Base-by-base conservation (phyloP, 768 basidiomycete genomes). In the Cyclocybe aegerita region DNA sequence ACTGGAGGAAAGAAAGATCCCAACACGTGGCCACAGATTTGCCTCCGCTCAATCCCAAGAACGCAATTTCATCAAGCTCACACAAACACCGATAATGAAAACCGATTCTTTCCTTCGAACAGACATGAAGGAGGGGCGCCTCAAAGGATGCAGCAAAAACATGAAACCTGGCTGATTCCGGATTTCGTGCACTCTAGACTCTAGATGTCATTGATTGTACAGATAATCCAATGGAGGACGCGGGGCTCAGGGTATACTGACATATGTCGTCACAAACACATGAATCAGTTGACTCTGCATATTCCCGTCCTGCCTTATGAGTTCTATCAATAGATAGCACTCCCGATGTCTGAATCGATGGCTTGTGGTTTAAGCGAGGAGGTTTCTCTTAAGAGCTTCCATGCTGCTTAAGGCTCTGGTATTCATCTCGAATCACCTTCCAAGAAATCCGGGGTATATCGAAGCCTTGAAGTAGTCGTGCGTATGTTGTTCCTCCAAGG, bases 401-500 rank as follows among this genome's bases (percentile, higher is more conserved):
- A 36, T 34, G 29, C 39, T 54, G 53, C 41, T 54, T 43, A 50
- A 67, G 53, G n/a, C 47, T 50, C 12, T 61, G 58, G 49, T 71
- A 70, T 36, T 50, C 48, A 14, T 63, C 62, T 16, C 52, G 55
- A 34, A 62, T 57, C 30, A 44, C 50, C 46, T 70, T 66, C 76
- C 74, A 75, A 11, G 70, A 65, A 29, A 68, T 55, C 29, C 72
- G 65, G 29, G 74, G 70, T 42, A 83, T 53, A 50, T 78, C 71
- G 60, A 79, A 80, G 16, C 73, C 72, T 45, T 79, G 77, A 70
- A 77, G 30, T 64, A 65, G 17, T 36, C 77, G 65, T 4, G 74
- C 74, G 62, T 84, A 88, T 40, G 70, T 71, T 31, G 67, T 69
- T 8, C 79, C 84, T 32, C 81, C 85, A 32, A 89, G 65, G 38